These are phyloP conservation scores for Speleostelium caveatum DNA, from an alignment of 78 protist species.

Conservation along the genomic window DNA sequence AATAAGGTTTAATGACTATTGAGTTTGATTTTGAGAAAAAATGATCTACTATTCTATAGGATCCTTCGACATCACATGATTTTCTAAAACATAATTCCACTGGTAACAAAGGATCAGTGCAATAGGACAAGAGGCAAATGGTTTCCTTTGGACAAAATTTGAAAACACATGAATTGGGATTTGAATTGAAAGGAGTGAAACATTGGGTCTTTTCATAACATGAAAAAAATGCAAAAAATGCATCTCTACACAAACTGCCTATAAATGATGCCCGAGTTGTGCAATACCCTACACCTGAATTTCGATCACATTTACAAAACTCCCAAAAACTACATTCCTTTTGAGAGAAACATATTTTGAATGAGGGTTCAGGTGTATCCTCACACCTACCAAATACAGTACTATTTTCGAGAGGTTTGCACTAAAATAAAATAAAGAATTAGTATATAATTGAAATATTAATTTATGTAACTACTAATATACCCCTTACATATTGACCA, in stretches of 20 bases:
- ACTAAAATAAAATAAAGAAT: background rate
- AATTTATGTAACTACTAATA: background rate
- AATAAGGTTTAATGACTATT: too few relatives aligned
- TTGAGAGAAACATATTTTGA: background rate
- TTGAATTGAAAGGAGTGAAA: background rate
- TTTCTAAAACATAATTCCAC: conserved; percentile 3
- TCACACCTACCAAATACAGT: background rate
- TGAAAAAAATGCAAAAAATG: background rate
- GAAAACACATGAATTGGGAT: conserved; percentile 10
- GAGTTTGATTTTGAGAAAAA: too few relatives aligned
- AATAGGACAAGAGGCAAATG: background rate
- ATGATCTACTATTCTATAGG: too few relatives aligned
- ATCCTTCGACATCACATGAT: too few relatives aligned
- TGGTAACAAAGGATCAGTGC: conserved; percentile 24
- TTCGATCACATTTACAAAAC: conserved; percentile 29
- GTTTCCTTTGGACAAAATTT: background rate
- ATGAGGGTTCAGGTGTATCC: background rate
- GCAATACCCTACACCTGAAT: conserved; percentile 39
- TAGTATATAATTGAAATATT: background rate
- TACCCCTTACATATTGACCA: conserved; percentile 5
- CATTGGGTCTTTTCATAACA: background rate
- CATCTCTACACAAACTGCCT: conserved; percentile 11
- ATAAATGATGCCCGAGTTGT: background rate
- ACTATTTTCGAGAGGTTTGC: background rate
- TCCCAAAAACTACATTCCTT: conserved; percentile 9